Evolutionary conservation across 768 basidiomycete genomes (phyloP).

Genomic region (Rhodotorula graminis): DNA sequence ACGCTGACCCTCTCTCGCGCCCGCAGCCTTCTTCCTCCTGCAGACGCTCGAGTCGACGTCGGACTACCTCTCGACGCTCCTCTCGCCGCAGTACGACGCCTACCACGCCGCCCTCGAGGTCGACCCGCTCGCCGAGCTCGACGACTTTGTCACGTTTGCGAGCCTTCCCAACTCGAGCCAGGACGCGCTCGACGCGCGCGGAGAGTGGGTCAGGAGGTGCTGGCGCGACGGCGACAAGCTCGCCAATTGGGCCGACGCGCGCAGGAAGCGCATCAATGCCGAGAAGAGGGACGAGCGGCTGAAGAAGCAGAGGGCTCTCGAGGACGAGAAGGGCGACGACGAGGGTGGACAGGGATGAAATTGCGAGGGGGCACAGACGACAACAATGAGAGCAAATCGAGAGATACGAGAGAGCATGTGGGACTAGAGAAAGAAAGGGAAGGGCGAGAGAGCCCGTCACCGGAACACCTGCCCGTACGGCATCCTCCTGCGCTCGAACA

Average conservation of each 20-base stretch:
- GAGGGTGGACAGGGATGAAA: neutral
- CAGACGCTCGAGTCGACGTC: conserved; percentile 15
- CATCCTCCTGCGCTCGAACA: neutral
- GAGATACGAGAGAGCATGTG: neutral
- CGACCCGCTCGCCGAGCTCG: conserved; percentile 27
- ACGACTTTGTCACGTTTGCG: conserved; percentile 19
- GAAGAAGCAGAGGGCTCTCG: neutral
- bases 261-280: neutral
- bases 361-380: too few relatives aligned
- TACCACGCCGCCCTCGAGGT: conserved; percentile 3
- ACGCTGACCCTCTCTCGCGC: neutral
- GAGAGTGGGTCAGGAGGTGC: conserved; percentile 18
- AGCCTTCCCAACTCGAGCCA: neutral
- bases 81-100: conserved; percentile 11
- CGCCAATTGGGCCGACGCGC: neutral
- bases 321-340: neutral
- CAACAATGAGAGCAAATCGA: too few relatives aligned
- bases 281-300: neutral
- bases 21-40: conserved; percentile 19
- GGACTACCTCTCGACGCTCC: conserved; percentile 1
- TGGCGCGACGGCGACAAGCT: conserved; percentile 7
- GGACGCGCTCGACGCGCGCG: conserved; percentile 3
- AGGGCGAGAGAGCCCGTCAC: neutral
- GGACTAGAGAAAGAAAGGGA: too few relatives aligned
- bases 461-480: neutral